Conservation (phyloP, 345 rosid genomes). For the Syzygium aqueum region DNA sequence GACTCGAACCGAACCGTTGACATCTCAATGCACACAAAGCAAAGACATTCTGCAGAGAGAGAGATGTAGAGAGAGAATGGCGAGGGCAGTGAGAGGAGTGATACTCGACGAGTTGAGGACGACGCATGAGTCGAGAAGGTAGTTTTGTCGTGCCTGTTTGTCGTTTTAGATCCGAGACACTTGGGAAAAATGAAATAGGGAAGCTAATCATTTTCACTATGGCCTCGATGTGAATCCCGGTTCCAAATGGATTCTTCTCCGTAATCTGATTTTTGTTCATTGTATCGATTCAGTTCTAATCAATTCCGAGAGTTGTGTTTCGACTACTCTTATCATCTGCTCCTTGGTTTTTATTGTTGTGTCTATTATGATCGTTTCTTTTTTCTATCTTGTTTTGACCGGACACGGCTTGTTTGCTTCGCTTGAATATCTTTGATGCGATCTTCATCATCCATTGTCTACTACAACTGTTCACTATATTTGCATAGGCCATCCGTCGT, state of each 20-base stretch:
- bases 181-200: background rate
- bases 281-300: too few relatives aligned
- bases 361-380: background rate
- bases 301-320: too few relatives aligned
- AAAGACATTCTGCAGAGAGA: too few relatives aligned
- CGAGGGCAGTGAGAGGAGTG: conserved; percentile 23
- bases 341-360: background rate
- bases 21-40: background rate
- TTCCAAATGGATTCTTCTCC: background rate
- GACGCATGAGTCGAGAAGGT: conserved; percentile 16
- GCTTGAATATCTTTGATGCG: background rate
- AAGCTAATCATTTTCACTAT: background rate
- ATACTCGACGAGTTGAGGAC: conserved; percentile 17
- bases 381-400: background rate
- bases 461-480: background rate
- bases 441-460: background rate
- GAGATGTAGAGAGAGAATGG: background rate
- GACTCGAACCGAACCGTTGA: background rate
- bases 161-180: too few relatives aligned
- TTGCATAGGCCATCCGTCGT: background rate
- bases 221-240: background rate
- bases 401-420: background rate
- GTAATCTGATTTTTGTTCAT: background rate
- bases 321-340: too few relatives aligned
- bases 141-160: background rate